Conservation (phyloP, 202 grass and related monocot species). For the Carex arenaria region DNA sequence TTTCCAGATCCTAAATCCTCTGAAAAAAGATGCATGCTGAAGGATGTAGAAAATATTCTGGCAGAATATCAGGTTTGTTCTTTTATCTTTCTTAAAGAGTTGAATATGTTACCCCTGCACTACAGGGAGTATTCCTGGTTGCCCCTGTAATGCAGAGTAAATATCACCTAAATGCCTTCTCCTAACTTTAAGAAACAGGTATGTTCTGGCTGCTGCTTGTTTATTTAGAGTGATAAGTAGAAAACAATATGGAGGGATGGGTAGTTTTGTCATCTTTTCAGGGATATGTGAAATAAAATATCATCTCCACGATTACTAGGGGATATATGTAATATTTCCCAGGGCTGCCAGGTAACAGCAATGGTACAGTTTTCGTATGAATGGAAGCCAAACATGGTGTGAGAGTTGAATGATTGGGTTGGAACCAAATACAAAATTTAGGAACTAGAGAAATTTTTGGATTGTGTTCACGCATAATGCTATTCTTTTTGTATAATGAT, state of each 20-base stretch:
- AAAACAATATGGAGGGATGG: not conserved
- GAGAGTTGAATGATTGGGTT: not conserved
- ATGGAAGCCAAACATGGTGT: not conserved
- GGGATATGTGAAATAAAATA: no score
- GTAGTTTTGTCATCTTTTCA: slow-evolving; percentile 1
- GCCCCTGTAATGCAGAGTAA: not conserved
- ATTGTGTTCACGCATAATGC: not conserved
- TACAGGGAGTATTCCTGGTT: not conserved
- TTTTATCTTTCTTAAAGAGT: slow-evolving; percentile 14
- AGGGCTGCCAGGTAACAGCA: not conserved
- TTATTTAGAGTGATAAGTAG: no score
- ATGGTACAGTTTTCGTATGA: not conserved
- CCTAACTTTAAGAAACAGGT: no score
- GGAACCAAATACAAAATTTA: not conserved
- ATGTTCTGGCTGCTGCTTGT: no score
- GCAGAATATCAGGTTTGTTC: slow-evolving; percentile 55
- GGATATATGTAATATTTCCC: not conserved
- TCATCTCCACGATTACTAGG: not conserved
- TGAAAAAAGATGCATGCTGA: slow-evolving; percentile 44
- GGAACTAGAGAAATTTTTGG: not conserved
- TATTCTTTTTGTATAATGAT: no score
- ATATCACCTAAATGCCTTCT: not conserved
- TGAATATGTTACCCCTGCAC: not conserved
- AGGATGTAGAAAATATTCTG: slow-evolving; percentile 55
- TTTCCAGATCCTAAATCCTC: slow-evolving; percentile 49